These are phyloP conservation scores for Magnolia changhungtana DNA, from an alignment of 164 flowering plant genomes.

Conservation along the genomic window DNA sequence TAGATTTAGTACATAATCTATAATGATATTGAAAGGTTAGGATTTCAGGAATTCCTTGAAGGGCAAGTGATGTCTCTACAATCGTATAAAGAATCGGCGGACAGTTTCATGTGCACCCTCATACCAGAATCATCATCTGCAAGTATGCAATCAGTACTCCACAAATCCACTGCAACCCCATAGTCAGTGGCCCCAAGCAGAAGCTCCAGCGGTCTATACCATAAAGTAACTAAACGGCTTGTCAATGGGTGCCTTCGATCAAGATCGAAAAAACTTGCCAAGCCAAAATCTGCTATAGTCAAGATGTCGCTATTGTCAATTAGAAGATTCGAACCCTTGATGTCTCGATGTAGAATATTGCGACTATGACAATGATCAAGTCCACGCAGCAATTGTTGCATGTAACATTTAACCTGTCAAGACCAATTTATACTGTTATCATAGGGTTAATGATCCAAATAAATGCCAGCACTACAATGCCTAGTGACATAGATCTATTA, in stretches of 20 bases:
- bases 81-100: constrained; percentile 81
- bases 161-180: constrained; percentile 91
- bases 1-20: too few relatives aligned
- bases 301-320: constrained; percentile 85
- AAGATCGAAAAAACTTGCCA: constrained; percentile 80
- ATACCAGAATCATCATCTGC: constrained; percentile 84
- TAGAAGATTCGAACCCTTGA: constrained; percentile 92
- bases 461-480: not conserved
- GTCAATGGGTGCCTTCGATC: constrained; percentile 72
- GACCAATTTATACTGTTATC: not conserved
- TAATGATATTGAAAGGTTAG: not conserved
- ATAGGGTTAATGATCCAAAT: not conserved
- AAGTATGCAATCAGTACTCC: constrained; percentile 98
- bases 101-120: constrained; percentile 87
- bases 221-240: constrained; percentile 93
- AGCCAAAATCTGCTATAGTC: constrained; percentile 95
- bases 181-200: constrained; percentile 90
- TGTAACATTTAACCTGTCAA: constrained; percentile 85
- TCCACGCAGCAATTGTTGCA: constrained; percentile 87
- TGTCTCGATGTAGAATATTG: constrained; percentile 91
- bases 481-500: not conserved
- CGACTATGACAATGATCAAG: constrained; percentile 93
- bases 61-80: constrained; percentile 46
- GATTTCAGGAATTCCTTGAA: constrained; percentile 69
- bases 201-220: constrained; percentile 98